phyloP scores from a whole-genome alignment of 345 rosid species.

The Capsella bursapastoris region DNA sequence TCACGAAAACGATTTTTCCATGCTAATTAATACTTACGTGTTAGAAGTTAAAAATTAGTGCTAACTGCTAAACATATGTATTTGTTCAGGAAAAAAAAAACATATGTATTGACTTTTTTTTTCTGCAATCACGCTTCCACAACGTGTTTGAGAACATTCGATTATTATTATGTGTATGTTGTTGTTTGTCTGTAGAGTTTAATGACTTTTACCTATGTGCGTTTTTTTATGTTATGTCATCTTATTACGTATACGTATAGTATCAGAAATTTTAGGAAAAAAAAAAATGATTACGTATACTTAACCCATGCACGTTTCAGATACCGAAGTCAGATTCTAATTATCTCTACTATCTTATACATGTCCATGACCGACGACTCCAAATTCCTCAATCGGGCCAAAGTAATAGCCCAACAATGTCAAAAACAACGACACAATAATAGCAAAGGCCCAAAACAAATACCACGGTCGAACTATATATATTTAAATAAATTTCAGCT shows the following conservation, averaged over 20 bases:
- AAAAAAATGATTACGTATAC: no score
- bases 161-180: not conserved
- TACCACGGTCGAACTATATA: not conserved
- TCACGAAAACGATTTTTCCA: not conserved
- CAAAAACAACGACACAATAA: not conserved
- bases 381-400: constrained; percentile 4
- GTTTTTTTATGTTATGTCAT: not conserved
- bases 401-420: not conserved
- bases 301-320: not conserved
- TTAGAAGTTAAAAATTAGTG: no score
- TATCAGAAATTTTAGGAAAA: no score
- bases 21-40: not conserved
- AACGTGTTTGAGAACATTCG: not conserved
- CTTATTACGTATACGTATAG: not conserved
- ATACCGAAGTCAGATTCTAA: not conserved
- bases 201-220: not conserved
- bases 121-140: not conserved
- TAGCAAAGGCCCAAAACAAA: not conserved
- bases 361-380: not conserved
- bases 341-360: not conserved
- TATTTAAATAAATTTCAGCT: not conserved
- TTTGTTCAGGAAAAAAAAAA: no score
- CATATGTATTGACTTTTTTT: not conserved
- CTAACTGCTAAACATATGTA: no score
- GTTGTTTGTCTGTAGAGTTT: not conserved